Conservation (phyloP, 805 yeast genomes). For the Metschnikowia chrysomelidarum region DNA sequence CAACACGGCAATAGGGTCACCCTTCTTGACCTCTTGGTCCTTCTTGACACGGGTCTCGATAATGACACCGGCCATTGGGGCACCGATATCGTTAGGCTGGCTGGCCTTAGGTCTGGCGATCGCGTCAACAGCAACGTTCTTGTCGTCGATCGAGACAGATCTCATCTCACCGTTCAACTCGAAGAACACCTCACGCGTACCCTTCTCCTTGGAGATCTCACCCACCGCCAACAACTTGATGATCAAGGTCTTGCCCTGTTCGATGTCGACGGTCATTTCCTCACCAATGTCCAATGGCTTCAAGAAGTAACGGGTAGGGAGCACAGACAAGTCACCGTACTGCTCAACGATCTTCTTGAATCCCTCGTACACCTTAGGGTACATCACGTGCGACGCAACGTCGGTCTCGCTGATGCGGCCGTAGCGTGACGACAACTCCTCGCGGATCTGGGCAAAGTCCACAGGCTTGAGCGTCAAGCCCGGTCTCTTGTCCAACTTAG, state of each 20-base stretch:
- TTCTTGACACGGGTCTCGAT: constrained; percentile 90
- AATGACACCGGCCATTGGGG: constrained; percentile 99
- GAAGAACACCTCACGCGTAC: constrained; percentile 93
- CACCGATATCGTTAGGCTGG: constrained; percentile 90
- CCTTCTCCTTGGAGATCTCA: constrained; percentile 79
- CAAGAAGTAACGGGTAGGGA: constrained; percentile 90
- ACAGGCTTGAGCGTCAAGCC: constrained; percentile 88
- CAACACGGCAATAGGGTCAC: constrained; percentile 90
- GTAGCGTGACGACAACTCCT: constrained; percentile 73
- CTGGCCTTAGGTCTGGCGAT: constrained; percentile 90
- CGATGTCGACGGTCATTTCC: constrained; percentile 85
- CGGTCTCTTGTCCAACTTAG: constrained; percentile 85
- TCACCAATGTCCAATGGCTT: constrained; percentile 85
- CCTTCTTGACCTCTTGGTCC: constrained; percentile 90
- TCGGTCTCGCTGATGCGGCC: constrained; percentile 79
- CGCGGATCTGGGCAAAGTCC: constrained; percentile 67
- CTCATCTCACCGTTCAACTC: constrained; percentile 98
- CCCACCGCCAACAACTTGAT: constrained; percentile 91
- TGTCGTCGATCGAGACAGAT: constrained; percentile 89
- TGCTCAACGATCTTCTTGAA: constrained; percentile 70
- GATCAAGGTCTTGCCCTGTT: constrained; percentile 91
- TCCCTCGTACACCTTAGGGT: constrained; percentile 94
- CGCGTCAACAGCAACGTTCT: constrained; percentile 79
- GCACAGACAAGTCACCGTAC: constrained; percentile 90
- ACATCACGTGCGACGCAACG: constrained; percentile 95